phyloP scores from a whole-genome alignment of 2,329 filamentous ascomycete species.

The Hypomyces perniciosus region DNA sequence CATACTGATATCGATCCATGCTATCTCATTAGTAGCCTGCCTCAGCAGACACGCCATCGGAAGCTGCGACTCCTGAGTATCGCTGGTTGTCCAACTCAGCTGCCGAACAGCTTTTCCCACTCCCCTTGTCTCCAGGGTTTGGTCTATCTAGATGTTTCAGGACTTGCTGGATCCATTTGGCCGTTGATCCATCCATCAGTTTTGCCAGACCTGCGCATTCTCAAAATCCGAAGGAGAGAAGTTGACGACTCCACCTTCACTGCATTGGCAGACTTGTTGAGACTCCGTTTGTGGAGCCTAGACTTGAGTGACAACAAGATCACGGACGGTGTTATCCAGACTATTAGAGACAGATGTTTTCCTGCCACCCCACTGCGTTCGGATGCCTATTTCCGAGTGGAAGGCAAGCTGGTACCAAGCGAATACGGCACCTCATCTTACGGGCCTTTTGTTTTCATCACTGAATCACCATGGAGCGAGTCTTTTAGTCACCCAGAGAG shows the following conservation, averaged over 20 bases:
- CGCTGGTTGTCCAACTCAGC: slow-evolving; percentile 32
- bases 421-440: slow-evolving; percentile 27
- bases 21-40: slow-evolving; percentile 23
- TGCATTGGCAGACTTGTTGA: slow-evolving; percentile 28
- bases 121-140: slow-evolving; percentile 33
- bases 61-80: slow-evolving; percentile 39
- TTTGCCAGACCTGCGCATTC: slow-evolving; percentile 42
- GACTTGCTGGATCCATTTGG: slow-evolving; percentile 39
- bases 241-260: slow-evolving; percentile 35
- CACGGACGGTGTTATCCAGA: slow-evolving; percentile 37
- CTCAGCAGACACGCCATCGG: slow-evolving; percentile 1
- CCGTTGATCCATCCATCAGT: slow-evolving; percentile 29
- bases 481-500: slow-evolving; percentile 41
- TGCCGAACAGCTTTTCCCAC: slow-evolving; percentile 36
- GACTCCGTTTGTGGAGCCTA: slow-evolving; percentile 48
- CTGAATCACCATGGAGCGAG: slow-evolving; percentile 42
- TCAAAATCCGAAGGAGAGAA: slow-evolving; percentile 45
- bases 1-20: slow-evolving; percentile 39
- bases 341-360: slow-evolving; percentile 27
- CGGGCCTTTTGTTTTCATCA: slow-evolving; percentile 39
- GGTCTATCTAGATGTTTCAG: slow-evolving; percentile 49
- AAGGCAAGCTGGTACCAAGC: slow-evolving; percentile 37
- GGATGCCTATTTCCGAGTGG: slow-evolving; percentile 35
- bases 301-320: slow-evolving; percentile 49
- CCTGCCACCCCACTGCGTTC: slow-evolving; percentile 27